phyloP scores from a whole-genome alignment of 495 filamentous ascomycete species.

The Astrothelium macrocarpum region DNA sequence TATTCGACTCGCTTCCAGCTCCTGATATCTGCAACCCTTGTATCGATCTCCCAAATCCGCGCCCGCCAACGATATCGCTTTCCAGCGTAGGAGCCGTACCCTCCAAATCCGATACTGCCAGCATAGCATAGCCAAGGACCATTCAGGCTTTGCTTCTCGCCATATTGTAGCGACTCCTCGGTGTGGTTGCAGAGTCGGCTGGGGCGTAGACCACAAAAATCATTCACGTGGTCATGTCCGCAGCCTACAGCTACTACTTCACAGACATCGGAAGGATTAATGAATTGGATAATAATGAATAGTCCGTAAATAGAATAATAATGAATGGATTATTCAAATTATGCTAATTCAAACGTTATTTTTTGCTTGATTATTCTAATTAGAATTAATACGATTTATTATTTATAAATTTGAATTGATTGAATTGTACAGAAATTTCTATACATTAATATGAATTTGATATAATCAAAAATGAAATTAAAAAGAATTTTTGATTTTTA shows the following conservation, averaged over 20 bases:
- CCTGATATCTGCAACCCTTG: constrained; percentile 26
- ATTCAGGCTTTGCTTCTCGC: constrained; percentile 30
- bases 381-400: too few relatives aligned
- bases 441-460: too few relatives aligned
- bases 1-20: constrained; percentile 37
- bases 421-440: too few relatives aligned
- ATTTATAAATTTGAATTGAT: too few relatives aligned
- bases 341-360: too few relatives aligned
- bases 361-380: too few relatives aligned
- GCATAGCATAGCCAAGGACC: constrained; percentile 97
- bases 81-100: constrained; percentile 78
- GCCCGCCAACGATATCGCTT: constrained; percentile 32
- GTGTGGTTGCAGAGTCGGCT: constrained; percentile 33
- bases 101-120: constrained; percentile 80
- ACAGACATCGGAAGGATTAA: too few relatives aligned
- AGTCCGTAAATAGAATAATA: too few relatives aligned
- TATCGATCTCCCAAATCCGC: constrained; percentile 33
- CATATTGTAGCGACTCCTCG: not conserved
- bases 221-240: constrained; percentile 93
- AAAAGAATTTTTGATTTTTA: too few relatives aligned
- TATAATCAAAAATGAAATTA: too few relatives aligned
- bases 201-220: constrained; percentile 57
- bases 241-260: constrained; percentile 85
- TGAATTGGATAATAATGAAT: too few relatives aligned
- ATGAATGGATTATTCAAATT: too few relatives aligned